A percentile compares a stretch with the other conserved stretches of the same genome.
Conservation (phyloP, 371 early-diverging fungal genomes). For the Circinella umbellata region DNA sequence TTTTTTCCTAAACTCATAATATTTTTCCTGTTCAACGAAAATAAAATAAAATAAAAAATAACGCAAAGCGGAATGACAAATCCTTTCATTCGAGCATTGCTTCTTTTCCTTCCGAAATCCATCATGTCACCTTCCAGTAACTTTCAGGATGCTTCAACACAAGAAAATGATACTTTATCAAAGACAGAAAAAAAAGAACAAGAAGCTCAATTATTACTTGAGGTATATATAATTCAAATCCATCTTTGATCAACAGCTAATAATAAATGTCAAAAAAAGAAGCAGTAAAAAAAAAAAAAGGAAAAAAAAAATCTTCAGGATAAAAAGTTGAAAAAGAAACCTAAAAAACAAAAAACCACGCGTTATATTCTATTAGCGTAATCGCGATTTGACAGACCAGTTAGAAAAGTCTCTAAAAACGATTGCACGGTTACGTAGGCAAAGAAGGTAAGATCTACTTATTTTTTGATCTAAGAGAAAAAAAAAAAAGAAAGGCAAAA, state of each 20-base stretch:
- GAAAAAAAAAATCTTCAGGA: neutral
- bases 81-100: neutral
- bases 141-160: neutral
- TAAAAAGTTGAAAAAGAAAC: neutral
- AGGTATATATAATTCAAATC: neutral
- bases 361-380: slow-evolving; percentile 8
- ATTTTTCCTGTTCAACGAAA: neutral
- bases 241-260: neutral
- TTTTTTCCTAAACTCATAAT: neutral
- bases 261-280: too few relatives aligned
- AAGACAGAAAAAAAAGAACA: slow-evolving; percentile 12
- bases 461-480: neutral
- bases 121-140: slow-evolving; percentile 1
- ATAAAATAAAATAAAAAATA: neutral
- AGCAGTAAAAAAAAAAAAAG: neutral
- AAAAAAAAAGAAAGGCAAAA: too few relatives aligned
- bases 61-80: neutral
- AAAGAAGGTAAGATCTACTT: slow-evolving; percentile 16
- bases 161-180: neutral
- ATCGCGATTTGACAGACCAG: slow-evolving; percentile 17
- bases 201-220: slow-evolving; percentile 12
- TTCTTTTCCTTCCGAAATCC: neutral
- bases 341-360: neutral
- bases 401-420: slow-evolving; percentile 16
- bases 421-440: slow-evolving; percentile 17